Conservation (phyloP, 208 protist genomes). For the Trypanosoma congolense region DNA sequence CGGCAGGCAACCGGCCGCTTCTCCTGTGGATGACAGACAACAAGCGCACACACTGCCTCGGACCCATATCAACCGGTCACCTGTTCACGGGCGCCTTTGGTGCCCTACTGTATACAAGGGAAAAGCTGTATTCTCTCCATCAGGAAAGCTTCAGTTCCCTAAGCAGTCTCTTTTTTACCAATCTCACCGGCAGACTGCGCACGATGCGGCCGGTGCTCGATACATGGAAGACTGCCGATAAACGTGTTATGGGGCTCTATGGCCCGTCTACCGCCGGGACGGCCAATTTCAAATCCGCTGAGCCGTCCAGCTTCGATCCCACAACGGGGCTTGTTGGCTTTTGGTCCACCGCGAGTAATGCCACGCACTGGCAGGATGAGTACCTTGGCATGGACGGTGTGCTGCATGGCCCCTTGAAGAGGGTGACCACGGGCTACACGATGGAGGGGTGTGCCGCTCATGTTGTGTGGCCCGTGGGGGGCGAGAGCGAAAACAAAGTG, state of each 20-base stretch:
- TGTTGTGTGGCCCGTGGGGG: neutral
- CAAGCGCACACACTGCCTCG: constrained; percentile 4
- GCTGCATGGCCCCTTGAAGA: neutral
- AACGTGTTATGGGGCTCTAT: neutral
- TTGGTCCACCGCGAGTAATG: neutral
- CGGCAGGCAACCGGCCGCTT: neutral
- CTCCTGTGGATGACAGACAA: constrained; percentile 9
- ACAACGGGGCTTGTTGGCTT: constrained; percentile 9
- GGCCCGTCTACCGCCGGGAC: no score
- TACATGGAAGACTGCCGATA: neutral
- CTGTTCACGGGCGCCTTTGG: neutral
- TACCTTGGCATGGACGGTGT: constrained; percentile 7
- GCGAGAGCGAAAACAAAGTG: neutral
- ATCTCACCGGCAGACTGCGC: neutral
- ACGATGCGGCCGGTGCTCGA: neutral
- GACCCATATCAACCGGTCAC: neutral
- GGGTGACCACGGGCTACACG: neutral
- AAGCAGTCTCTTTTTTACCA: neutral
- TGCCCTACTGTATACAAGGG: neutral
- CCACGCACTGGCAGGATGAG: neutral
- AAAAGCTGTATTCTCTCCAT: neutral
- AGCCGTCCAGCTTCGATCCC: neutral
- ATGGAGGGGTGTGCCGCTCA: neutral
- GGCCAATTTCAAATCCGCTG: no score
- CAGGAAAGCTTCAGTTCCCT: neutral